phyloP scores from a whole-genome alignment of 2,329 filamentous ascomycete species.

The Cercospora sp. region DNA sequence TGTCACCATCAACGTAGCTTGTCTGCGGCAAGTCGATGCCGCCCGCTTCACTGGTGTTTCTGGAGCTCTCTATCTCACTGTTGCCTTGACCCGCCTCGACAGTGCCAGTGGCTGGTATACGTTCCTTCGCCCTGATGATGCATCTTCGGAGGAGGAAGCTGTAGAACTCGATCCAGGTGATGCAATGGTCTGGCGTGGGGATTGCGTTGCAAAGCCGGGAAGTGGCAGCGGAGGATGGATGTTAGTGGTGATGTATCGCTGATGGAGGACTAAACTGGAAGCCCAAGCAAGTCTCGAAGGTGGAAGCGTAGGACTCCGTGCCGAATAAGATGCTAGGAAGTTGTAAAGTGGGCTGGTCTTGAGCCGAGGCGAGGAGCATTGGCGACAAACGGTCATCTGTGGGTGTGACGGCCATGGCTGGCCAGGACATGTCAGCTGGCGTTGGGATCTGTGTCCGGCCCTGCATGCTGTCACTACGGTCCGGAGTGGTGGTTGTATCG shows the following conservation, averaged over 20 bases:
- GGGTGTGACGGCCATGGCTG: too few relatives aligned
- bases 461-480: too few relatives aligned
- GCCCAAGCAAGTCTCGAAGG: too few relatives aligned
- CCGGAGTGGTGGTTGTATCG: too few relatives aligned
- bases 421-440: too few relatives aligned
- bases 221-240: conserved; percentile 2
- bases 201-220: conserved; percentile 8
- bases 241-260: conserved; percentile 7
- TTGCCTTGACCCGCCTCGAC: background rate
- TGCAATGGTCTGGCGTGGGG: conserved; percentile 2
- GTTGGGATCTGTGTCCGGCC: too few relatives aligned
- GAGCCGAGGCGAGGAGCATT: too few relatives aligned
- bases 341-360: too few relatives aligned
- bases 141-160: background rate
- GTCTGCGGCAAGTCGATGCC: background rate
- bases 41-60: background rate
- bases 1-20: conserved; percentile 1
- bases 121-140: background rate
- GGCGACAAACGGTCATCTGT: too few relatives aligned
- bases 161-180: conserved; percentile 1
- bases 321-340: too few relatives aligned
- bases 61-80: background rate
- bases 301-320: too few relatives aligned
- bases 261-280: too few relatives aligned
- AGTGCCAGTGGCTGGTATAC: conserved; percentile 8